Evolutionary conservation across 23 red algal species (phyloP), one percentile per base, ranked within the genome.

Genomic region (Agarophyton chilense): DNA sequence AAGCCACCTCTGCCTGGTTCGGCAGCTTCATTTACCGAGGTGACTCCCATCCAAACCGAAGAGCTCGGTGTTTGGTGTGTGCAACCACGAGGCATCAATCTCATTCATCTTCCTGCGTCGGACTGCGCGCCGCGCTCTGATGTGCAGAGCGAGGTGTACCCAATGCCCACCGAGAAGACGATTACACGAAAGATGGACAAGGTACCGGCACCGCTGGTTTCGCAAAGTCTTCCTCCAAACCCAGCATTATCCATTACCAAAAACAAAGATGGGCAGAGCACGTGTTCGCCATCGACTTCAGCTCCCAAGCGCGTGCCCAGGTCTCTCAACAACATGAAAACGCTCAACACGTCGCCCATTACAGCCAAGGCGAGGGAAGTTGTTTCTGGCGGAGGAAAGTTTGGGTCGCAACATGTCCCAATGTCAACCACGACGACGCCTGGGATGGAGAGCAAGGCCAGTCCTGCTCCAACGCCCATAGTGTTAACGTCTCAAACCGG

Each of bases 21-120:
- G 51, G 24, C 35, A 11, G 50, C 43, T 36, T 80, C 77, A 40
- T 80, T 80, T 26, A 7, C 68, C 19, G 68, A 74, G 2, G 43
- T 74, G 40, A 86, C 26, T 7, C 35, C 42, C 18, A 56, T 49
- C 22, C 84, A 94, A 43, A 66, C 26, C 8, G 83, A 87, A 18
- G 92, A 94, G 42, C 39, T 89, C 26, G 92, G 92, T 14, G 70
- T 94, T 13, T 94, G 92, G 92, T 94, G 92, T 51, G 92, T 94
- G 17, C 92, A 94, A 58, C 92, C 92, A 73, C 46, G 79, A 40
- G 80, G 76, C 29, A 94, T 94, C 49, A 66, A 94, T 46, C 51
- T 90, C 41, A 75, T 80, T 35, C 92, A 94, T 72, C 43, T 94
- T 26, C 84, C 80, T 25, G 34, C 47, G 46, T 52, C 68, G 40